A percentile compares a stretch with the other conserved stretches of the same genome.
Conservation (phyloP, 176 grass and related monocot species). For the Puya raimondii region DNA sequence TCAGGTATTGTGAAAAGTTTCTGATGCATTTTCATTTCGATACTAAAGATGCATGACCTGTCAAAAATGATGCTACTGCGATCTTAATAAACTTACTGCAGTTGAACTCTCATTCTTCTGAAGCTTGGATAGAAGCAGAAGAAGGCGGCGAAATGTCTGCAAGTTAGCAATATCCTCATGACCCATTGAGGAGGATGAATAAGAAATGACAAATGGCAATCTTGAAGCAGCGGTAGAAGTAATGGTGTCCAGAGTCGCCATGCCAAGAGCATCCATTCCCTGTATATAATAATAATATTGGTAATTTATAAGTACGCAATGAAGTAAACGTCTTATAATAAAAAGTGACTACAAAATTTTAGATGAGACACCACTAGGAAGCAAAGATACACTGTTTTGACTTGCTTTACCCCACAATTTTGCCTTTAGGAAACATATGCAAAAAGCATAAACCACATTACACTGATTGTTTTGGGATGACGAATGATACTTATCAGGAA, state of each 20-base stretch:
- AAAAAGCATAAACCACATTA: background rate
- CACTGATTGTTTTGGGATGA: background rate
- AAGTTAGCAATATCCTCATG: slow-evolving; percentile 67
- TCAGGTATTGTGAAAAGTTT: background rate
- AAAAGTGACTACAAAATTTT: background rate
- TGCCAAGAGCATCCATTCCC: slow-evolving; percentile 89
- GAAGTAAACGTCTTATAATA: background rate
- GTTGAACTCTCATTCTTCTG: slow-evolving; percentile 43
- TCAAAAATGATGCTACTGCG: background rate
- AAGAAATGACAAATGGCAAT: slow-evolving; percentile 47
- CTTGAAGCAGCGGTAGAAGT: slow-evolving; percentile 61
- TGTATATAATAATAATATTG: slow-evolving; percentile 19
- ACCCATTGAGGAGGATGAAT: slow-evolving; percentile 36
- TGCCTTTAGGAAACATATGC: background rate
- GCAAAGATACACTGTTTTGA: background rate
- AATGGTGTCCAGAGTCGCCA: slow-evolving; percentile 62
- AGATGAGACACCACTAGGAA: background rate
- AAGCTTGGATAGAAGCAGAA: slow-evolving; percentile 55
- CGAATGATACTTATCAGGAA: background rate
- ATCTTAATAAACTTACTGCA: slow-evolving; percentile 34
- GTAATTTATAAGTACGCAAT: too few species aligned
- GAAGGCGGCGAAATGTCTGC: slow-evolving; percentile 64
- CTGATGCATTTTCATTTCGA: background rate
- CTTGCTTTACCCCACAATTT: background rate
- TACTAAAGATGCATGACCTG: background rate